A percentile compares a stretch with the other conserved stretches of the same genome.
These are phyloP conservation scores for Teunomyces kruisii DNA, from an alignment of 805 yeast genomes.

Conservation along the genomic window DNA sequence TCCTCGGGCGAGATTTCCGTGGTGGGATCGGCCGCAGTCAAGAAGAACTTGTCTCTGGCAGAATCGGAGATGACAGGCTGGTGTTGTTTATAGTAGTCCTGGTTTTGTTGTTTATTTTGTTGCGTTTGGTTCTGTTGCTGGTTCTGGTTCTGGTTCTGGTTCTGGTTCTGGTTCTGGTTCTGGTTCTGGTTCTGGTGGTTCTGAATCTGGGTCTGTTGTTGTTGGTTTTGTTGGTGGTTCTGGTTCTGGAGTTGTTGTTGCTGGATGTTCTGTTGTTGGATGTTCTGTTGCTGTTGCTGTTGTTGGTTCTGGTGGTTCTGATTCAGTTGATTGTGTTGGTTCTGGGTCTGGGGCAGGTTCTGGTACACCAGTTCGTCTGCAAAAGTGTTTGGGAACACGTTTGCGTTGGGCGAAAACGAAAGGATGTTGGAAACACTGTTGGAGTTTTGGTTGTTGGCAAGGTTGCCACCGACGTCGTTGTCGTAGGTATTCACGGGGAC, in stretches of 20 bases:
- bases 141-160: slow-evolving; percentile 2
- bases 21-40: slow-evolving; percentile 96
- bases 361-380: slow-evolving; percentile 3
- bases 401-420: slow-evolving; percentile 30
- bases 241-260: slow-evolving; percentile 4
- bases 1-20: slow-evolving; percentile 94
- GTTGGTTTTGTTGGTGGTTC: slow-evolving; percentile 4
- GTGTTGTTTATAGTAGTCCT: slow-evolving; percentile 16
- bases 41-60: slow-evolving; percentile 87
- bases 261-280: too few relatives aligned
- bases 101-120: slow-evolving; percentile 17
- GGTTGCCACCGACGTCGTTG: background rate
- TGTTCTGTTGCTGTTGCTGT: too few relatives aligned
- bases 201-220: slow-evolving; percentile 2
- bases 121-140: slow-evolving; percentile 8
- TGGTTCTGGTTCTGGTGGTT: slow-evolving; percentile 1
- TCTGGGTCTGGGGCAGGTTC: background rate
- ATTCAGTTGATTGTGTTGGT: background rate
- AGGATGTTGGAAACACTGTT: slow-evolving; percentile 19
- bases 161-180: slow-evolving; percentile 7
- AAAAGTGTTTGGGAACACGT: slow-evolving; percentile 15
- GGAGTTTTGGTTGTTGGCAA: background rate
- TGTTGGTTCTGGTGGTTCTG: slow-evolving; percentile 7
- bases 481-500: background rate
- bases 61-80: slow-evolving; percentile 61